Percentiles rank a stretch among this genome's conserved stretches.
These are phyloP conservation scores for Persicaria tinctoria DNA, from an alignment of 148 eudicot genomes.

Conservation along the genomic window DNA sequence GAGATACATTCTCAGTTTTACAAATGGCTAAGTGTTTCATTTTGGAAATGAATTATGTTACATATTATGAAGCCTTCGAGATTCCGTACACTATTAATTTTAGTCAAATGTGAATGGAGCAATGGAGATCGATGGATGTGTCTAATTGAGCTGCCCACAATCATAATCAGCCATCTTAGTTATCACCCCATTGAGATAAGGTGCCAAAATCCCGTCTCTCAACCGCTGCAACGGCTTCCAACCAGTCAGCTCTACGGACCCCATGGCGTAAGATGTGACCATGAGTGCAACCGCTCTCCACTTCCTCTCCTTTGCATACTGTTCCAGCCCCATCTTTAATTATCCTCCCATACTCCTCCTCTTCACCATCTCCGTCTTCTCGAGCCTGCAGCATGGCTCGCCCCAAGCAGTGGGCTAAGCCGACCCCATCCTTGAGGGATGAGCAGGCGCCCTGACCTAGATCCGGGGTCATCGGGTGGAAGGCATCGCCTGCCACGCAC, in stretches of 20 bases:
- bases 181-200: slow-evolving; percentile 17
- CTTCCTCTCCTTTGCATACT: slow-evolving; percentile 31
- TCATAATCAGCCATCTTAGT: slow-evolving; percentile 34
- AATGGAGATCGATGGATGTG: too few relatives aligned
- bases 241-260: slow-evolving; percentile 28
- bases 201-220: slow-evolving; percentile 30
- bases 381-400: slow-evolving; percentile 18
- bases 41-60: too few relatives aligned
- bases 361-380: not conserved
- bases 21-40: too few relatives aligned
- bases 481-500: slow-evolving; percentile 57
- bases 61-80: too few relatives aligned
- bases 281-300: slow-evolving; percentile 40
- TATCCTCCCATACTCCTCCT: slow-evolving; percentile 20
- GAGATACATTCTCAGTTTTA: too few relatives aligned
- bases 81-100: too few relatives aligned
- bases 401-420: slow-evolving; percentile 34
- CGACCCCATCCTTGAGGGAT: slow-evolving; percentile 39
- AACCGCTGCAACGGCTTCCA: slow-evolving; percentile 23
- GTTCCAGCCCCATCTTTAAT: slow-evolving; percentile 26
- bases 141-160: slow-evolving; percentile 34
- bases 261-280: slow-evolving; percentile 31
- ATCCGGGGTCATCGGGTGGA: slow-evolving; percentile 57
- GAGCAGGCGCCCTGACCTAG: slow-evolving; percentile 49
- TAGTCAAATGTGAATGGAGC: too few relatives aligned